Percentiles rank a stretch among this genome's conserved stretches.
Evolutionary conservation across 2,329 filamentous ascomycete species (phyloP).

Genomic region (Catunica adiposa): DNA sequence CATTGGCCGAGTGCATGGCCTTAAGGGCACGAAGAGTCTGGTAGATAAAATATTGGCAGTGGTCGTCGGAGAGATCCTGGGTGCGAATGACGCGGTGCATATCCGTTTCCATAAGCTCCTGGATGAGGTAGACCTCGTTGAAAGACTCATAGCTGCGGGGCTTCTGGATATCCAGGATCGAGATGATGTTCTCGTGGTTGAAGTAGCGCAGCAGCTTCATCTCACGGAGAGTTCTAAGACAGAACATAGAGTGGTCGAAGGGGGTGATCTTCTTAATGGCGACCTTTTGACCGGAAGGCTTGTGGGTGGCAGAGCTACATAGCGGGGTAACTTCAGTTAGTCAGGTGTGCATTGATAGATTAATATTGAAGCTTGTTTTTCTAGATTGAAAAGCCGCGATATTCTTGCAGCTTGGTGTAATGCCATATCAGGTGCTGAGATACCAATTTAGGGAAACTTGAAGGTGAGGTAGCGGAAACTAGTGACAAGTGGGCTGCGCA

Average conservation of each 20-base stretch:
- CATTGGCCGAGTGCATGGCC: constrained; percentile 98
- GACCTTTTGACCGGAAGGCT: constrained; percentile 94
- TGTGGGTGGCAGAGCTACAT: constrained; percentile 81
- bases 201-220: constrained; percentile 99
- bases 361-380: too few relatives aligned
- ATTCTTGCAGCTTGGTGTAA: background rate
- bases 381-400: background rate
- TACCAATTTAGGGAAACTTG: background rate
- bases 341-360: too few relatives aligned
- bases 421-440: background rate
- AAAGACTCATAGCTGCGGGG: constrained; percentile 91
- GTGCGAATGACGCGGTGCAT: constrained; percentile 99
- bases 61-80: constrained; percentile 94
- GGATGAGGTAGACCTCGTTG: constrained; percentile 95
- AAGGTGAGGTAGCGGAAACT: background rate
- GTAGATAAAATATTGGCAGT: constrained; percentile 99
- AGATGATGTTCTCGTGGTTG: constrained; percentile 99
- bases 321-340: background rate
- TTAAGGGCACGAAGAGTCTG: constrained; percentile 94
- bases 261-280: constrained; percentile 99
- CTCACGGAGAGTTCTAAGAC: constrained; percentile 84
- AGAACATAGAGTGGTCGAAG: constrained; percentile 99
- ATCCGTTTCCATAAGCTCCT: constrained; percentile 98
- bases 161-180: constrained; percentile 97
- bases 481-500: background rate